Evolutionary conservation across 257 asterid genomes (phyloP).

Genomic region (Solanum infundibuliforme): DNA sequence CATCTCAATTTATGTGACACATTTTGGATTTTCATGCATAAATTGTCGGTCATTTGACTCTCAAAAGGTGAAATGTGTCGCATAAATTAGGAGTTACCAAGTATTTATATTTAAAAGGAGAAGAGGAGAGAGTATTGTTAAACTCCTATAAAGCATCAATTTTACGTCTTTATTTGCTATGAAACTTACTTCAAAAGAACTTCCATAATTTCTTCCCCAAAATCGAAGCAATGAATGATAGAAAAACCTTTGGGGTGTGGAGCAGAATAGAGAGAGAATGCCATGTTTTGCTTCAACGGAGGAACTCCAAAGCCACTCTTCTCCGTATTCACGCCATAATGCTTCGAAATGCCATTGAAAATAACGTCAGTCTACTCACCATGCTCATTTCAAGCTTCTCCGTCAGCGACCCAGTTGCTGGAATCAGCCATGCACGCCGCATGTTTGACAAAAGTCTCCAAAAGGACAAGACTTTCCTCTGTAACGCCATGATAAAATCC

Average conservation of each 20-base stretch:
- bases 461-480: constrained; percentile 50
- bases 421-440: constrained; percentile 53
- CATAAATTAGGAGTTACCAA: too few species aligned
- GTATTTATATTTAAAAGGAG: too few species aligned
- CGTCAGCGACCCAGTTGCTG: constrained; percentile 26
- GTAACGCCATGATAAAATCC: constrained; percentile 87
- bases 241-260: constrained; percentile 34
- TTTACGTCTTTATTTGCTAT: neutral
- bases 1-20: too few species aligned
- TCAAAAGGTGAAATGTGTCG: too few species aligned
- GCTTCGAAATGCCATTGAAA: constrained; percentile 48
- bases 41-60: too few species aligned
- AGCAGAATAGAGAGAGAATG: constrained; percentile 52
- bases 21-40: too few species aligned
- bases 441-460: constrained; percentile 46
- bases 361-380: constrained; percentile 61
- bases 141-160: neutral
- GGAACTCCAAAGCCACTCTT: constrained; percentile 38
- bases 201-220: too few species aligned
- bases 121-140: neutral
- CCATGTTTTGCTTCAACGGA: constrained; percentile 52
- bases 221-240: constrained; percentile 12
- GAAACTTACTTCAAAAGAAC: neutral
- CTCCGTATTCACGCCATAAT: constrained; percentile 71
- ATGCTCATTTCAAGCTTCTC: constrained; percentile 57